Evolutionary conservation across 2,329 filamentous ascomycete genomes (phyloP), one percentile per base, ranked within the genome.

Genomic region (Talaromyces amestolkiae): DNA sequence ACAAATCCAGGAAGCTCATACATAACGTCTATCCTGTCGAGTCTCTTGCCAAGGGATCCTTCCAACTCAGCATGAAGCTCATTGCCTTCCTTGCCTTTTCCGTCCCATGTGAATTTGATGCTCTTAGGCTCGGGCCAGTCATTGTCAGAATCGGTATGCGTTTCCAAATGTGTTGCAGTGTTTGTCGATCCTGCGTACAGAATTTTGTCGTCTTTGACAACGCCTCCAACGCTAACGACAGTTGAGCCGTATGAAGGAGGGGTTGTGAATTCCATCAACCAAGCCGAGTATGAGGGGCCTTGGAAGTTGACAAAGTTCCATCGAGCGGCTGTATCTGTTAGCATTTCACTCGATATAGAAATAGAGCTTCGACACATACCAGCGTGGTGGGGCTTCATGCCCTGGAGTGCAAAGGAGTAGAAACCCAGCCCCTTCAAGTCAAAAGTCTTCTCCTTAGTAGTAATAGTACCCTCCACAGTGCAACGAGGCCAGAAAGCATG

Each of bases 301-400:
- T 98, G 93, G 82, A 97, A 97, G 80, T 93, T 87, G 78, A 87
- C 85, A 82, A 97, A 99, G 80, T 95, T 97, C 95, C 95, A 99
- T 69, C 86, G 88, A 35, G 91, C 88, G 68, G 94, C 88, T 87
- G 69, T 27, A 31, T 33, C 7, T 53, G 31, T 58, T 53, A 58
- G 45, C 37, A 35, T 54, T 39, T 17, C 4, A 6, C 8, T 22
- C 33, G 17, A 17, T 13, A 13, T 31, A 31, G 27, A 56, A 43
- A 27, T 15, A 17, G 2, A 11, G 3, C 3, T 3, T 22, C 13
- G 58, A 72, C 81, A 72, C 81, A 72, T 81, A 88, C 86, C 93
- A 66, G 93, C 91, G 77, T 99, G 96, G 78, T 99, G 95, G 47
- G 95, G 95, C 85, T 99, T 99, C 94, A 98, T 98, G 77, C 93